Conservation (phyloP, 1,284 basidiomycete species). For the Porphyrellus sp. region DNA sequence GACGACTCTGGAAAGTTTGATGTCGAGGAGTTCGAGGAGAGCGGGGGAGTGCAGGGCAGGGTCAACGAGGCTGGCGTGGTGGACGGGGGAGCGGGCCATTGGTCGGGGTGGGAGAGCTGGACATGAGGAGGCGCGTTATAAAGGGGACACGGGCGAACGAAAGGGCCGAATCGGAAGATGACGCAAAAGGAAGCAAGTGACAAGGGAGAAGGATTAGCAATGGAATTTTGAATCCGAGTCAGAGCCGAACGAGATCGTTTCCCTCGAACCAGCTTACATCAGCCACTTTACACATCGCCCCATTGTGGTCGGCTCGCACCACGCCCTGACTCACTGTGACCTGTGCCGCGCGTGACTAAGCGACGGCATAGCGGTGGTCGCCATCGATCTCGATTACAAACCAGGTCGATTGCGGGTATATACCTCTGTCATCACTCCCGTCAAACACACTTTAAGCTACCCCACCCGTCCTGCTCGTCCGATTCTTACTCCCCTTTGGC, state of each 20-base stretch:
- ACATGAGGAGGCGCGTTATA: conserved; percentile 28
- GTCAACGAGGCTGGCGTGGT: conserved; percentile 63
- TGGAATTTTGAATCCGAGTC: conserved; percentile 20
- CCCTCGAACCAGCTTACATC: conserved; percentile 12
- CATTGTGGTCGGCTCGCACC: neutral
- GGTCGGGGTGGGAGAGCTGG: conserved; percentile 3
- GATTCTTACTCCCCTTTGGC: conserved; percentile 42
- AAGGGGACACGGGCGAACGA: conserved; percentile 28
- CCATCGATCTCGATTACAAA: conserved; percentile 11
- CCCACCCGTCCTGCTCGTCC: conserved; percentile 19
- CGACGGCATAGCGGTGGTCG: conserved; percentile 10
- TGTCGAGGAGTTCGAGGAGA: conserved; percentile 59
- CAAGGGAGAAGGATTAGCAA: conserved; percentile 33
- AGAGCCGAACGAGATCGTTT: conserved; percentile 16
- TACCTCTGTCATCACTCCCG: neutral
- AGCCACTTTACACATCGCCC: neutral
- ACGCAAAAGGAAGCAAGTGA: conserved; percentile 27
- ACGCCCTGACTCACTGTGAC: conserved; percentile 17
- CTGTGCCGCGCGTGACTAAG: conserved; percentile 6
- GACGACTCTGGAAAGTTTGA: conserved; percentile 55
- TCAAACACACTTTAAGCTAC: neutral
- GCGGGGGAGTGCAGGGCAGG: conserved; percentile 56
- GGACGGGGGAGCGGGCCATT: conserved; percentile 41
- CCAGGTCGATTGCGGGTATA: conserved; percentile 11
- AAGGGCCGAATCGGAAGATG: conserved; percentile 35